These are phyloP conservation scores for Aspergillus proliferans DNA, from an alignment of 2,329 filamentous ascomycete genomes.

Conservation along the genomic window DNA sequence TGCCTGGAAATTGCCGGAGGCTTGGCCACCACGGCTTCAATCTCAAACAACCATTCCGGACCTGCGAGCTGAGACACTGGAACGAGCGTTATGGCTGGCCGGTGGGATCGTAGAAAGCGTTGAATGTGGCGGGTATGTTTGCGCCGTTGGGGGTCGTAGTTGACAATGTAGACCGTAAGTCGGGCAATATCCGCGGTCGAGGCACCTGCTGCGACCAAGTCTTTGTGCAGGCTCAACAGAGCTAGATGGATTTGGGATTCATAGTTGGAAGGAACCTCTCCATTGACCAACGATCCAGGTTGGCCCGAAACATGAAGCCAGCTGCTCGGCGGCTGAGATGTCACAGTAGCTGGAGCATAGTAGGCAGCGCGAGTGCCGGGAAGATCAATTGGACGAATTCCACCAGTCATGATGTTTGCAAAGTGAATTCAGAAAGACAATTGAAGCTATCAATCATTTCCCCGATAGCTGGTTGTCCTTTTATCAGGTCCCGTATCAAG, in stretches of 20 bases:
- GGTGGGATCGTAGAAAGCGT: slow-evolving; percentile 24
- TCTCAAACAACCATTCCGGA: slow-evolving; percentile 38
- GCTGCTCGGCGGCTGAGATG: background rate
- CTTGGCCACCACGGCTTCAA: slow-evolving; percentile 31
- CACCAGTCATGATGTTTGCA: too few species aligned
- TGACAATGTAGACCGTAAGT: slow-evolving; percentile 40
- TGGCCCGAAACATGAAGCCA: slow-evolving; percentile 26
- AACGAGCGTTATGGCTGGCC: slow-evolving; percentile 39
- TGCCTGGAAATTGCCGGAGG: background rate
- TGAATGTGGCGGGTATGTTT: slow-evolving; percentile 35
- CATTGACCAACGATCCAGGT: slow-evolving; percentile 26
- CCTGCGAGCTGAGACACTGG: slow-evolving; percentile 38
- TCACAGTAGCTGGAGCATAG: slow-evolving; percentile 11
- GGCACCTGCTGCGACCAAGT: slow-evolving; percentile 33
- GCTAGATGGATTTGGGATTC: slow-evolving; percentile 39
- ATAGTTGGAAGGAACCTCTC: slow-evolving; percentile 31
- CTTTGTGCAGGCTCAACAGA: slow-evolving; percentile 33
- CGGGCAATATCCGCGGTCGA: slow-evolving; percentile 35
- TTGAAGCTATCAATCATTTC: too few species aligned
- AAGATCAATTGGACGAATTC: slow-evolving; percentile 2
- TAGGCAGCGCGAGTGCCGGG: slow-evolving; percentile 7
- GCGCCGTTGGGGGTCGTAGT: slow-evolving; percentile 35
- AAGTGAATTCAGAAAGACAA: too few species aligned
- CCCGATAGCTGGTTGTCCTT: too few species aligned
- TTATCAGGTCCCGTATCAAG: too few species aligned